phyloP scores from a whole-genome alignment of 805 yeast species.

The Ascoidea tarda region DNA sequence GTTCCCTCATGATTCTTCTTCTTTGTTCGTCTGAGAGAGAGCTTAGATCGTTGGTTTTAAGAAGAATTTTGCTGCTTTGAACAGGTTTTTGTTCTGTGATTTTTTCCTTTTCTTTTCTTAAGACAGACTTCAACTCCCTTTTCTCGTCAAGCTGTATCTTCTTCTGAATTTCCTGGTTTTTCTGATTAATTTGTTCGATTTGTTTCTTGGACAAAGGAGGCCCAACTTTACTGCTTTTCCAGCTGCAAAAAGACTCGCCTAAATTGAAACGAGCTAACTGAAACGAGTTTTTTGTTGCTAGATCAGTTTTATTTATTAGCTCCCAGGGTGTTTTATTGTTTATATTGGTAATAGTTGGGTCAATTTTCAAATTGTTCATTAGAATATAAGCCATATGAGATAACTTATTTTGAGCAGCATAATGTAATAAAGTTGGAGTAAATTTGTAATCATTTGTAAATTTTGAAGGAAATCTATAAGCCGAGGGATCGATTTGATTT shows the following conservation, averaged over 20 bases:
- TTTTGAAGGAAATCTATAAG: slow-evolving; percentile 27
- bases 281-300: slow-evolving; percentile 36
- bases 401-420: slow-evolving; percentile 54
- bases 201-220: slow-evolving; percentile 41
- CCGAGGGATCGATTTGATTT: slow-evolving; percentile 21
- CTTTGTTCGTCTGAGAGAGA: slow-evolving; percentile 65
- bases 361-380: slow-evolving; percentile 49
- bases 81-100: slow-evolving; percentile 7
- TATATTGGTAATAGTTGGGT: slow-evolving; percentile 43
- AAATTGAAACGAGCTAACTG: slow-evolving; percentile 51
- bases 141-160: slow-evolving; percentile 26
- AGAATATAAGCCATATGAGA: slow-evolving; percentile 51
- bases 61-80: slow-evolving; percentile 8
- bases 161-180: slow-evolving; percentile 26
- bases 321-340: slow-evolving; percentile 60
- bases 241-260: slow-evolving; percentile 59
- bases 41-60: slow-evolving; percentile 24
- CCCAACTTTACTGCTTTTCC: slow-evolving; percentile 58
- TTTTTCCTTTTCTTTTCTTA: slow-evolving; percentile 16
- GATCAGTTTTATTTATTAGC: slow-evolving; percentile 26
- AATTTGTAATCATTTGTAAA: slow-evolving; percentile 29
- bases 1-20: slow-evolving; percentile 76
- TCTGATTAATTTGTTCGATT: slow-evolving; percentile 28
- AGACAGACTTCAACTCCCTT: slow-evolving; percentile 17
- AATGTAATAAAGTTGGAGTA: slow-evolving; percentile 69